phyloP scores from a whole-genome alignment of 2,329 filamentous ascomycete genomes.

The Microthyrium microscopicum region DNA sequence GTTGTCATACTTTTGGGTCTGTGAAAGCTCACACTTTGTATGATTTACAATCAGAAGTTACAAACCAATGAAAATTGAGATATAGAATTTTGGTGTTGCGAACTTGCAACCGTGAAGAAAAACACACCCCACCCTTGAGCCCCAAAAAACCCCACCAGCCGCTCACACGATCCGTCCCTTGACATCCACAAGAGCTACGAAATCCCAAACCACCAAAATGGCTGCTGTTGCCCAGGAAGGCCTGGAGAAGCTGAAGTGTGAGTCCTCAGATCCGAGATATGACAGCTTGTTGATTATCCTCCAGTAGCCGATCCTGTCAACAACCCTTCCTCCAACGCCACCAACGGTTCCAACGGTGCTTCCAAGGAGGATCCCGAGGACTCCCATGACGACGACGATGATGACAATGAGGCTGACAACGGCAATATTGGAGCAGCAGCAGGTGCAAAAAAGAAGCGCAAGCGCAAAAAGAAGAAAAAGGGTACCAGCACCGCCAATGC shows the following conservation, averaged over 20 bases:
- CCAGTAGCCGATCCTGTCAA: slow-evolving; percentile 23
- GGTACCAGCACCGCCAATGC: slow-evolving; percentile 29
- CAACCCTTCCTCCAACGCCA: slow-evolving; percentile 14
- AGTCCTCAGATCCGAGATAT: slow-evolving; percentile 6
- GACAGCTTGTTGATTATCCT: neutral
- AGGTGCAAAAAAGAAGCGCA: slow-evolving; percentile 60
- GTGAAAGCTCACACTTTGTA: too few relatives aligned
- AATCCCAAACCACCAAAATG: too few relatives aligned
- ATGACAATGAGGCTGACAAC: slow-evolving; percentile 35
- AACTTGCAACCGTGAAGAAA: too few relatives aligned
- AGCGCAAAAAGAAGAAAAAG: slow-evolving; percentile 56
- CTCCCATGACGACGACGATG: slow-evolving; percentile 37
- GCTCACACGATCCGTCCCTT: too few relatives aligned
- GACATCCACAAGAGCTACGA: too few relatives aligned
- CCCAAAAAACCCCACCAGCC: too few relatives aligned
- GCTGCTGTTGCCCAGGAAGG: slow-evolving; percentile 21
- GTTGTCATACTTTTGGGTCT: too few relatives aligned
- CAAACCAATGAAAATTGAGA: too few relatives aligned
- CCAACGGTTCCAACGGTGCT: slow-evolving; percentile 10
- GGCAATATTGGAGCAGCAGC: slow-evolving; percentile 18
- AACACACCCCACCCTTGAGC: too few relatives aligned
- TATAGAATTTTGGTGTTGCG: too few relatives aligned
- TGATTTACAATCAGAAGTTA: too few relatives aligned
- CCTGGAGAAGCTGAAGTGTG: slow-evolving; percentile 22
- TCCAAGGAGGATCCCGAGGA: slow-evolving; percentile 31